A percentile compares a stretch with the other conserved stretches of the same genome.
These are phyloP conservation scores for Tolypocladium cylindrosporum DNA, from an alignment of 2,329 filamentous ascomycete genomes.

Conservation along the genomic window DNA sequence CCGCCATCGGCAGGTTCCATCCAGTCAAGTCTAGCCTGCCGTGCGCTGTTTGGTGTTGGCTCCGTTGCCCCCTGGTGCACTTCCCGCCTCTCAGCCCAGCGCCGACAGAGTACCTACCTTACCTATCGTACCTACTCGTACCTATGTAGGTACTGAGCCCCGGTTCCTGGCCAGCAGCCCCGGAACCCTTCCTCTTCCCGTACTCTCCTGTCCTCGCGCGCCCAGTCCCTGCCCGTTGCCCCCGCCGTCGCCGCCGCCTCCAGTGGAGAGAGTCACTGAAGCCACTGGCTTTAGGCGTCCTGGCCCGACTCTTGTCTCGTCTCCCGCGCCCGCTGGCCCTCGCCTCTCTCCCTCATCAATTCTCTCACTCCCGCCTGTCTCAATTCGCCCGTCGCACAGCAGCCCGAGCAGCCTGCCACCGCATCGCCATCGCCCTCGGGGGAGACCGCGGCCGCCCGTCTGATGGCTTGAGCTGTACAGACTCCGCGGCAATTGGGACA, in stretches of 20 bases:
- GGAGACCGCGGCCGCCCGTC: slow-evolving; percentile 14
- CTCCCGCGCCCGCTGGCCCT: background rate
- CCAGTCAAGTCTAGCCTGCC: background rate
- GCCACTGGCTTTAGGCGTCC: background rate
- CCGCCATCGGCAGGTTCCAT: background rate
- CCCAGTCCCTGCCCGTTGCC: background rate
- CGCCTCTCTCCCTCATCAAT: background rate
- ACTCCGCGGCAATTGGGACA: slow-evolving; percentile 27
- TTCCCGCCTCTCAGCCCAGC: background rate
- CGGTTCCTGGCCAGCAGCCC: background rate
- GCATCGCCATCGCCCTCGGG: slow-evolving; percentile 3
- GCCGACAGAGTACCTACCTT: background rate
- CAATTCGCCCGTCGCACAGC: background rate
- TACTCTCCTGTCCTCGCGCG: background rate
- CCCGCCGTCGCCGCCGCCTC: background rate
- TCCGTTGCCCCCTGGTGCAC: background rate
- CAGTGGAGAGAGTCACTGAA: background rate
- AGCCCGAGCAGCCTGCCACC: background rate
- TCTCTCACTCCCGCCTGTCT: background rate
- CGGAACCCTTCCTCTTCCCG: background rate
- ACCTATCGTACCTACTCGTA: too few species aligned
- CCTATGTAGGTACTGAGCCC: background rate
- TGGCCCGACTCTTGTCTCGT: background rate
- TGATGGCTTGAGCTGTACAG: slow-evolving; percentile 24
- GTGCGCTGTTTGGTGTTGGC: background rate